phyloP scores from a whole-genome alignment of 2,329 filamentous ascomycete genomes.

The Phaeoacremonium minimum region DNA sequence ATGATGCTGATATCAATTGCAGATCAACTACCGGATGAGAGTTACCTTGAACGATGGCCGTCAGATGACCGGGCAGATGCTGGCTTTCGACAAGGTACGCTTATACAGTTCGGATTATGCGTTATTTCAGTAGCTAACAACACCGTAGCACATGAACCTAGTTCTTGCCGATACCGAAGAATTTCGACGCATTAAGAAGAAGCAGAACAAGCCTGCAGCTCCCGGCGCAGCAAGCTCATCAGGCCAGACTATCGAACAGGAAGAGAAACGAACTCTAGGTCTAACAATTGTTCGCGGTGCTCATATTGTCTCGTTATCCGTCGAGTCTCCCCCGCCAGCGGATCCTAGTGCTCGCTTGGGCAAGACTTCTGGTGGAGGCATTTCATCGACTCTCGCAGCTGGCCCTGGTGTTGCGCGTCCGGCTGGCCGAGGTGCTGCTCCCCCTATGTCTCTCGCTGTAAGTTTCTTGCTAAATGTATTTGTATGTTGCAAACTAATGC shows the following conservation, averaged over 20 bases:
- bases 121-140: conserved; percentile 5
- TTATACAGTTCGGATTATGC: too few relatives aligned
- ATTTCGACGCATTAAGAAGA: conserved; percentile 87
- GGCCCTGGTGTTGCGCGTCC: conserved; percentile 89
- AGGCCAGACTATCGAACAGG: conserved; percentile 72
- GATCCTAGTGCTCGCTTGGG: conserved; percentile 89
- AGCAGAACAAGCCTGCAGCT: conserved; percentile 67
- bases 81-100: conserved; percentile 92
- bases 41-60: conserved; percentile 92
- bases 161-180: conserved; percentile 98
- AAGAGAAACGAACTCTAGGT: conserved; percentile 97
- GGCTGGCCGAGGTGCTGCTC: conserved; percentile 73
- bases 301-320: conserved; percentile 89
- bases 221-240: conserved; percentile 57
- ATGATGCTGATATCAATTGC: not conserved
- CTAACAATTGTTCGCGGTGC: conserved; percentile 92
- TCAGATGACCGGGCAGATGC: conserved; percentile 96
- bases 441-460: conserved; percentile 75
- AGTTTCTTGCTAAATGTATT: conserved; percentile 15
- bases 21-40: conserved; percentile 99
- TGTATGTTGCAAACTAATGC: conserved; percentile 13
- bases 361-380: conserved; percentile 65
- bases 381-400: conserved; percentile 67
- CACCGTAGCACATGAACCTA: conserved; percentile 88
- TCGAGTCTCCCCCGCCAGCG: conserved; percentile 91